Conservation (phyloP, 169 alveolate species). For the Eimeria tenella region DNA sequence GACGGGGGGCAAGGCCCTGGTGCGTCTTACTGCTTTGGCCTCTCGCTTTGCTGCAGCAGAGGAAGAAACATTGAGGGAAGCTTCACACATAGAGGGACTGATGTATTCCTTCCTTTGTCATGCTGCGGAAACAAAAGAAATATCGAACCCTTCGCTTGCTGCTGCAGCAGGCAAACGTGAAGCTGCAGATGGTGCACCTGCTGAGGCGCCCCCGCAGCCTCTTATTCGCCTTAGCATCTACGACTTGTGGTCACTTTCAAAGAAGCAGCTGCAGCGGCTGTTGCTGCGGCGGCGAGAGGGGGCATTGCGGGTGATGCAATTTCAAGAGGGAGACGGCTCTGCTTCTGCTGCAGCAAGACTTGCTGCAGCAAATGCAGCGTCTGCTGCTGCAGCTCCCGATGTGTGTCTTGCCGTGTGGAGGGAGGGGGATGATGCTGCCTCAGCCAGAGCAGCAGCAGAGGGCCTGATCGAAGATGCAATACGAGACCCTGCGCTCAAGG, state of each 20-base stretch:
- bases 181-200: not conserved
- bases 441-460: conserved; percentile 66
- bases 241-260: conserved; percentile 60
- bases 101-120: conserved; percentile 12
- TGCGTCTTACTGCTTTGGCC: conserved; percentile 51
- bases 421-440: conserved; percentile 52
- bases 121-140: not conserved
- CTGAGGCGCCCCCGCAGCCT: conserved; percentile 1
- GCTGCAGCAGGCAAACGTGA: not conserved
- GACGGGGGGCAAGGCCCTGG: conserved; percentile 32
- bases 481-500: not conserved
- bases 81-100: conserved; percentile 64
- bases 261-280: conserved; percentile 59
- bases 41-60: conserved; percentile 45
- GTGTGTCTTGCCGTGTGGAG: conserved; percentile 71
- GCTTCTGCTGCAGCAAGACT: conserved; percentile 18
- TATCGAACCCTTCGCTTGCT: not conserved
- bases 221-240: conserved; percentile 58
- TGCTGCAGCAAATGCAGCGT: not conserved
- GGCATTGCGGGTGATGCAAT: not conserved
- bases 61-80: conserved; percentile 58
- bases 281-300: conserved; percentile 69
- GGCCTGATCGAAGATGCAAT: conserved; percentile 61
- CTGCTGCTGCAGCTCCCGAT: conserved; percentile 47
- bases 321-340: not conserved